Percentiles rank a stretch among this genome's conserved stretches.
These are phyloP conservation scores for Lodderomyces metapsilosis DNA, from an alignment of 1,139 yeast species.

Conservation along the genomic window DNA sequence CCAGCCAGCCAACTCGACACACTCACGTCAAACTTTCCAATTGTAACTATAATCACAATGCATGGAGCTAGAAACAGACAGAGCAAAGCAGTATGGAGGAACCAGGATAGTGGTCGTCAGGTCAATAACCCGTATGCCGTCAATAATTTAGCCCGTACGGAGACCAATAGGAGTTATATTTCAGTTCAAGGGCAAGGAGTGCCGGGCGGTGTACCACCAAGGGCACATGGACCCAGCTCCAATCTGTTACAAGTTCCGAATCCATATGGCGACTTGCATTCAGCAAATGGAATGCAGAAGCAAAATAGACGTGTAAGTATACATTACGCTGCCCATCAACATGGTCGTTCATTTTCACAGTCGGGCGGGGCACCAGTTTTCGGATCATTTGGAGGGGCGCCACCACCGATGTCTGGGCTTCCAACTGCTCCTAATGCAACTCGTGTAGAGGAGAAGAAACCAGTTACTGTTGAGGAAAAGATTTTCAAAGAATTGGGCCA, in stretches of 20 bases:
- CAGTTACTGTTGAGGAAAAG: slow-evolving; percentile 25
- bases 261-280: slow-evolving; percentile 17
- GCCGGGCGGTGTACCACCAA: neutral
- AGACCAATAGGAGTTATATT: slow-evolving; percentile 7
- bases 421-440: slow-evolving; percentile 8
- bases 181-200: neutral
- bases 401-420: slow-evolving; percentile 41
- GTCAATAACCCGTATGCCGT: slow-evolving; percentile 37
- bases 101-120: slow-evolving; percentile 9
- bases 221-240: slow-evolving; percentile 3
- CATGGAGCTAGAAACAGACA: slow-evolving; percentile 34
- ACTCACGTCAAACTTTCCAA: neutral
- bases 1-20: neutral
- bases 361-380: slow-evolving; percentile 16
- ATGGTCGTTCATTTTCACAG: slow-evolving; percentile 27
- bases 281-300: slow-evolving; percentile 19
- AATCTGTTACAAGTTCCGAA: slow-evolving; percentile 14
- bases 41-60: slow-evolving; percentile 16
- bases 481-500: slow-evolving; percentile 55
- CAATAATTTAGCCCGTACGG: slow-evolving; percentile 14
- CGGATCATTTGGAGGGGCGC: slow-evolving; percentile 21
- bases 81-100: slow-evolving; percentile 49
- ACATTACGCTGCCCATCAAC: slow-evolving; percentile 42
- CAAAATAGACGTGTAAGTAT: slow-evolving; percentile 42
- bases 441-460: neutral